phyloP scores from a whole-genome alignment of 257 asterid species.

The Salvia rosmarinus region DNA sequence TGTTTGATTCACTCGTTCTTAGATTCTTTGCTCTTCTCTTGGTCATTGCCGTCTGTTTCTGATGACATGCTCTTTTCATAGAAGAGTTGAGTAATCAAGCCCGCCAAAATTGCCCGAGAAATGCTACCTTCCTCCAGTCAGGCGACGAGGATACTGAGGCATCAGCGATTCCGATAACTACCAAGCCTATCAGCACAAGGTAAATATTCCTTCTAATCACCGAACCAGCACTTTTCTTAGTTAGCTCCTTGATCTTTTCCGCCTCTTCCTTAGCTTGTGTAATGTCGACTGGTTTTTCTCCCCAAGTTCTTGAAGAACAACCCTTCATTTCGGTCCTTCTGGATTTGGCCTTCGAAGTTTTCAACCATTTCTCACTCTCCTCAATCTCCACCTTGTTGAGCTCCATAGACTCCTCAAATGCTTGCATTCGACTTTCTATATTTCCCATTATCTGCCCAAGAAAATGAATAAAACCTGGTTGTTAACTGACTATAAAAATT shows the following conservation, averaged over 20 bases:
- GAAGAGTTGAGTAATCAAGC: slow-evolving; percentile 72
- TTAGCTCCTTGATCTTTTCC: slow-evolving; percentile 58
- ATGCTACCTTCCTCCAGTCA: slow-evolving; percentile 68
- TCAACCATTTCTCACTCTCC: slow-evolving; percentile 59
- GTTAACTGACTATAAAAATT: background rate
- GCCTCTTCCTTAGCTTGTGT: slow-evolving; percentile 64
- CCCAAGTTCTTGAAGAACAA: slow-evolving; percentile 76
- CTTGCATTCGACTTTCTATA: slow-evolving; percentile 82
- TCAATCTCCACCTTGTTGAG: slow-evolving; percentile 68
- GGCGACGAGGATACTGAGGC: slow-evolving; percentile 52
- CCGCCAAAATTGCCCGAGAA: slow-evolving; percentile 77
- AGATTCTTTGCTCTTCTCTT: slow-evolving; percentile 48
- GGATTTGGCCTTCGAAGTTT: slow-evolving; percentile 65
- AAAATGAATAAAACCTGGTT: slow-evolving; percentile 30
- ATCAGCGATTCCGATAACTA: slow-evolving; percentile 62
- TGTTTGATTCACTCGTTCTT: slow-evolving; percentile 35
- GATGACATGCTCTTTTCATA: slow-evolving; percentile 71
- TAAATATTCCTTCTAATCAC: slow-evolving; percentile 67
- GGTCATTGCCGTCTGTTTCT: slow-evolving; percentile 44
- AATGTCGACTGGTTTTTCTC: slow-evolving; percentile 56
- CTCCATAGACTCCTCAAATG: slow-evolving; percentile 79
- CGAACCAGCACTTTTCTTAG: slow-evolving; percentile 65
- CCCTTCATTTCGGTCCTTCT: slow-evolving; percentile 76
- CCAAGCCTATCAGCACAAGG: slow-evolving; percentile 67
- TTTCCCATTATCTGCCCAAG: slow-evolving; percentile 82